A percentile compares a stretch with the other conserved stretches of the same genome.
Conservation (phyloP, 75 land plant species). For the Picea glauca region DNA sequence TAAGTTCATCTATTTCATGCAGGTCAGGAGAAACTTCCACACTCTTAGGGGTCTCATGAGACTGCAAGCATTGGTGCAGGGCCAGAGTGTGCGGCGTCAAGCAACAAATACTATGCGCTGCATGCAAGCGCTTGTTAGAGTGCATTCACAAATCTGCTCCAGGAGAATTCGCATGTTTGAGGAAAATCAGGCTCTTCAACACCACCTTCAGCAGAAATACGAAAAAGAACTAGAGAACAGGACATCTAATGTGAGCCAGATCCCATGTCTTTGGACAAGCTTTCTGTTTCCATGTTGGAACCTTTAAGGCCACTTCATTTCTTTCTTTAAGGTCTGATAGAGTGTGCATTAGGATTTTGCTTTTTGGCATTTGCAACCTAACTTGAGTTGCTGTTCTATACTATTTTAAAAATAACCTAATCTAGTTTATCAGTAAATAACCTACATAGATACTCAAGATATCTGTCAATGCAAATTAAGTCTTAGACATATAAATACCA, state of each 20-base stretch:
- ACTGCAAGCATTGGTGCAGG: not conserved
- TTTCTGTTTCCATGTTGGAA: not conserved
- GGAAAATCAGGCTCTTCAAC: conserved; percentile 1
- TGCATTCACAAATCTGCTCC: not conserved
- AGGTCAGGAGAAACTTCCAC: conserved; percentile 1
- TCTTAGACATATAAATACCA: not conserved
- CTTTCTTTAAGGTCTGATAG: not conserved
- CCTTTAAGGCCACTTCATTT: not conserved
- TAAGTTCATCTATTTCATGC: not conserved
- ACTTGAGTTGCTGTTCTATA: not conserved
- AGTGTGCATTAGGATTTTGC: not conserved
- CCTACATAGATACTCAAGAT: not conserved
- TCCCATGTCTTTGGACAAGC: not conserved
- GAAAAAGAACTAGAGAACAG: not conserved
- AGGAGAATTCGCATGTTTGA: conserved; percentile 2
- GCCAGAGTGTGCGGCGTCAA: not conserved
- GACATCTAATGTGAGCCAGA: not conserved
- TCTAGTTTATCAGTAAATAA: not conserved
- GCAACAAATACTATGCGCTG: not conserved
- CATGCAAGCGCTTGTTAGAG: not conserved
- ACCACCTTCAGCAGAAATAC: not conserved
- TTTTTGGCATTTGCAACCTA: not conserved
- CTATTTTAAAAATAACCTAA: not conserved
- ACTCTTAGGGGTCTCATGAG: no score
- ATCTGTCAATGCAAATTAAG: not conserved